phyloP scores from a whole-genome alignment of 345 rosid genomes.

The Draba incana region DNA sequence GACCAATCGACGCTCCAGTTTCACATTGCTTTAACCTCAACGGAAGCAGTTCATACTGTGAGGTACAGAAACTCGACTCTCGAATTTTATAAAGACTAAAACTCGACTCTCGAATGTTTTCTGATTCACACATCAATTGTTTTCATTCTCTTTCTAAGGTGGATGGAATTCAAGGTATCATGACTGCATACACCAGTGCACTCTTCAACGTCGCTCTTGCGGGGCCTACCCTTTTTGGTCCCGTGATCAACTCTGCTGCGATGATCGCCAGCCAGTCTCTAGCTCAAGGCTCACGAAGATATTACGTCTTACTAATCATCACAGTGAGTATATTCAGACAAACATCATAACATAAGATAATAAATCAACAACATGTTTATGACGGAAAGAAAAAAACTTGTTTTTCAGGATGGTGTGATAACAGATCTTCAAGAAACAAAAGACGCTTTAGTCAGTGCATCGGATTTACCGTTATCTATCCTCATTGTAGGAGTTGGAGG shows the following conservation, averaged over 20 bases:
- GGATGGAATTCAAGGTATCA: constrained; percentile 88
- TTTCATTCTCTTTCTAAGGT: constrained; percentile 52
- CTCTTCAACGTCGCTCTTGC: constrained; percentile 92
- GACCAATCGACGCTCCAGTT: constrained; percentile 92
- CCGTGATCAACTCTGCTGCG: constrained; percentile 75
- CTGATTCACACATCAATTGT: no score
- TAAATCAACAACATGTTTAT: constrained; percentile 11
- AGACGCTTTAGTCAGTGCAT: constrained; percentile 93
- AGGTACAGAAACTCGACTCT: constrained; percentile 49
- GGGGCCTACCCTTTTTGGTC: constrained; percentile 95
- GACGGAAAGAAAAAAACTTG: neutral
- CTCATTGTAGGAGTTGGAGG: constrained; percentile 97
- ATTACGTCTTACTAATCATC: constrained; percentile 81
- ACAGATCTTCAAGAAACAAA: constrained; percentile 98
- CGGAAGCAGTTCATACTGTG: constrained; percentile 75
- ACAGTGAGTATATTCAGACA: constrained; percentile 57
- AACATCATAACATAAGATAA: neutral
- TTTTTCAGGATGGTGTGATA: constrained; percentile 82
- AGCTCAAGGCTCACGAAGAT: constrained; percentile 61
- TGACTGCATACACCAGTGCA: constrained; percentile 78
- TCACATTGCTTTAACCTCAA: constrained; percentile 92
- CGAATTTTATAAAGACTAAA: neutral
- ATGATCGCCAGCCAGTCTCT: constrained; percentile 71
- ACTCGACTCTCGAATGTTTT: neutral
- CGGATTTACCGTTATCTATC: constrained; percentile 85